phyloP scores from a whole-genome alignment of 2,329 filamentous ascomycete genomes.

The Hypomyces rosellus region DNA sequence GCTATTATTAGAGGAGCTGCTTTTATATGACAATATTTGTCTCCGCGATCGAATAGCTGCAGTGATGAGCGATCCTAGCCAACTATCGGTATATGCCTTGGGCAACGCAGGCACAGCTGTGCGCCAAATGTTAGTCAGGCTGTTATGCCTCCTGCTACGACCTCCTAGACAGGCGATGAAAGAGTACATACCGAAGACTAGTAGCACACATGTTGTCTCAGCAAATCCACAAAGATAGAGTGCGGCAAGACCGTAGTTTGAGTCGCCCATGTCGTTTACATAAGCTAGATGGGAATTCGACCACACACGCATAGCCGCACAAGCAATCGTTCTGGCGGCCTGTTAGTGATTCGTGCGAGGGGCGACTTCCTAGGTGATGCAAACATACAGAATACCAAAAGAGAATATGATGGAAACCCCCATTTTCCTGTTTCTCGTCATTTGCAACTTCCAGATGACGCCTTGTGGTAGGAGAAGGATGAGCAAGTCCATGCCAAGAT shows the following conservation, averaged over 20 bases:
- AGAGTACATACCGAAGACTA: not conserved
- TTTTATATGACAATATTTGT: not conserved
- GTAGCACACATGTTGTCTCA: not conserved
- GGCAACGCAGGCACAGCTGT: not conserved
- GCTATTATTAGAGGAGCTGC: not conserved
- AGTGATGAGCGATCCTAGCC: not conserved
- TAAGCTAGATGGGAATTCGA: not conserved
- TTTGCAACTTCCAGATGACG: conserved; percentile 23
- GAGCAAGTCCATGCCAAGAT: conserved; percentile 20
- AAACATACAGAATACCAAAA: conserved; percentile 22
- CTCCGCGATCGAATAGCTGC: not conserved
- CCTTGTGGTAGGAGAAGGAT: conserved; percentile 23
- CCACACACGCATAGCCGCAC: not conserved
- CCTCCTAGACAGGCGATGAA: not conserved
- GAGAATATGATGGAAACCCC: conserved; percentile 25
- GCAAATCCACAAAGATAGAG: not conserved
- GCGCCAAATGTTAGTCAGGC: not conserved
- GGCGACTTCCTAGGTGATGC: not conserved
- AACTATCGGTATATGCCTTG: not conserved
- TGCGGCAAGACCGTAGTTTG: not conserved
- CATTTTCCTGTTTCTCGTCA: conserved; percentile 21
- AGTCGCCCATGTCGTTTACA: not conserved
- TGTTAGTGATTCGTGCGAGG: not conserved
- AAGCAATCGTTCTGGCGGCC: not conserved
- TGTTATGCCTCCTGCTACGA: too few relatives aligned